phyloP scores from a whole-genome alignment of 164 flowering plant species.

The Nelumbo lutea region DNA sequence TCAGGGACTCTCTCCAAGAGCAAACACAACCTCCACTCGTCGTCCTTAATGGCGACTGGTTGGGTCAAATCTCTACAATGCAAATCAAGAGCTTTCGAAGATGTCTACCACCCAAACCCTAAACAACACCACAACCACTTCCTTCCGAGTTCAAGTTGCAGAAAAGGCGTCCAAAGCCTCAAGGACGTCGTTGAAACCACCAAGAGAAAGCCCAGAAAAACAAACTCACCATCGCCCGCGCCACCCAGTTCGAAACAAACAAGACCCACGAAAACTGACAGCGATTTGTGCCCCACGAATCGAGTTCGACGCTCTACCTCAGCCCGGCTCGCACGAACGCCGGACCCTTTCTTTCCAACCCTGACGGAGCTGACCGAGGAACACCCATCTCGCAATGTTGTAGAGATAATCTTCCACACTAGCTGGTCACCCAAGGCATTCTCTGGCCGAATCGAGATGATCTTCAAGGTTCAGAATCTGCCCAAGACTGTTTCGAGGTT shows the following conservation, averaged over 20 bases:
- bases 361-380: constrained; percentile 72
- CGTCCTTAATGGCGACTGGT: constrained; percentile 60
- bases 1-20: neutral
- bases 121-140: constrained; percentile 28
- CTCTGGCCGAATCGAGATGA: constrained; percentile 73
- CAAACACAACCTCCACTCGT: neutral
- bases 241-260: constrained; percentile 5
- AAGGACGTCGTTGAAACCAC: constrained; percentile 62
- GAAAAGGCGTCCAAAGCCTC: constrained; percentile 43
- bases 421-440: constrained; percentile 71
- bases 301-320: constrained; percentile 17
- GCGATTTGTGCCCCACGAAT: constrained; percentile 8
- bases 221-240: constrained; percentile 4
- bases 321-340: constrained; percentile 14
- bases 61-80: constrained; percentile 90
- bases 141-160: constrained; percentile 52
- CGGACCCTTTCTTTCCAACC: constrained; percentile 48
- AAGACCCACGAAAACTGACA: constrained; percentile 16
- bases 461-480: constrained; percentile 75
- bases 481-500: constrained; percentile 61
- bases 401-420: constrained; percentile 88
- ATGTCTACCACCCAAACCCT: constrained; percentile 48
- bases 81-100: constrained; percentile 74
- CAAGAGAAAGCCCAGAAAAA: constrained; percentile 25
- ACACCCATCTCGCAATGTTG: constrained; percentile 89